Evolutionary conservation across 495 filamentous ascomycete genomes (phyloP).

Genomic region (Aspergillus nanangensis): DNA sequence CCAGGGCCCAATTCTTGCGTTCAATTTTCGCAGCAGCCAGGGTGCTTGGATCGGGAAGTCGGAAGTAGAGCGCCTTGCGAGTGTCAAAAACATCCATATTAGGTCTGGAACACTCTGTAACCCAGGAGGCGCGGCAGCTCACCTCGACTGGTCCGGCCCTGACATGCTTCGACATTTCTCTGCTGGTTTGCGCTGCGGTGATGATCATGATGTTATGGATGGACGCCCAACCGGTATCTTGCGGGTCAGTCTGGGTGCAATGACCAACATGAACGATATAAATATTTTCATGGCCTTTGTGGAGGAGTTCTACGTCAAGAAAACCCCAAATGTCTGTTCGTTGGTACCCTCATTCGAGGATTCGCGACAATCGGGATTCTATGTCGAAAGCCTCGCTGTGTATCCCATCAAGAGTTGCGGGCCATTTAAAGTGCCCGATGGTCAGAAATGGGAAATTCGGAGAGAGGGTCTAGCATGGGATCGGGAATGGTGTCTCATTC

Average conservation of each 20-base stretch:
- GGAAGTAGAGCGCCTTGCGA: slow-evolving; percentile 80
- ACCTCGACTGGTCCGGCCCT: slow-evolving; percentile 64
- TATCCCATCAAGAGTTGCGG: slow-evolving; percentile 90
- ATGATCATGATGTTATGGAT: slow-evolving; percentile 72
- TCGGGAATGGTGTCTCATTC: slow-evolving; percentile 88
- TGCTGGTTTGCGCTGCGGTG: slow-evolving; percentile 72
- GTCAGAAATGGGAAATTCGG: slow-evolving; percentile 65
- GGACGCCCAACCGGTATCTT: slow-evolving; percentile 88
- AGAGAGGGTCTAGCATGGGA: slow-evolving; percentile 85
- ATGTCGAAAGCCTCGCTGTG: slow-evolving; percentile 59
- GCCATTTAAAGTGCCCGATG: slow-evolving; percentile 64
- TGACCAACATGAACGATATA: slow-evolving; percentile 78
- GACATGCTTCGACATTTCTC: slow-evolving; percentile 80
- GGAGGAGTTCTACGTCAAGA: slow-evolving; percentile 70
- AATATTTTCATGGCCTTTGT: slow-evolving; percentile 65
- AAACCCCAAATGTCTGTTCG: slow-evolving; percentile 19
- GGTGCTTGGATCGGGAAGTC: slow-evolving; percentile 74
- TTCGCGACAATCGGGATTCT: slow-evolving; percentile 24
- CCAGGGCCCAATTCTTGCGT: slow-evolving; percentile 78
- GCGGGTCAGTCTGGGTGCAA: slow-evolving; percentile 78
- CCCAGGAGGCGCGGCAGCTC: slow-evolving; percentile 73
- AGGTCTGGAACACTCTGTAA: slow-evolving; percentile 88
- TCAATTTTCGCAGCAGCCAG: slow-evolving; percentile 67
- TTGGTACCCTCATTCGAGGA: slow-evolving; percentile 16
- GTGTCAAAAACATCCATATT: slow-evolving; percentile 72